Evolutionary conservation across 2,329 filamentous ascomycete species (phyloP), one percentile per base, ranked within the genome.

Genomic region (Colletotrichum agaves): DNA sequence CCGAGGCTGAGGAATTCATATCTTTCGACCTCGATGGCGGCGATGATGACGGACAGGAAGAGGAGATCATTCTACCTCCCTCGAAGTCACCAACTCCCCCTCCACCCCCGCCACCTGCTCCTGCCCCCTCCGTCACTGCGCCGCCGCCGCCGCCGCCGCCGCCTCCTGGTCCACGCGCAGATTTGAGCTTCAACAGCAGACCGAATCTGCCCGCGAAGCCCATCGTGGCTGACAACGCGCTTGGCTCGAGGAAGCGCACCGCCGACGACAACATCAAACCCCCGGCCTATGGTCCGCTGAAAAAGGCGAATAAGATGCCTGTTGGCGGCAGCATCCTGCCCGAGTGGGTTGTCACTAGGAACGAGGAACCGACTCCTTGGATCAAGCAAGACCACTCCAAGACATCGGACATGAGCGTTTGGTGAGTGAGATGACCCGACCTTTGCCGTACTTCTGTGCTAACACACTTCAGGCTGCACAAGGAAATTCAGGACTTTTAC

Each of bases 401-500:
- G 15, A 86, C 85, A 3, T 75, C 73, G 1, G 82, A 84, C 44
- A 84, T 86, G 79, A 85, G 82, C 55, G 84, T 85, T 33, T 87
- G 89, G 89, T 90, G 79, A 79, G 84, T 76, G 13, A 0, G 10
- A 5, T 13, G 17, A 10, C 12, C 27, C 12, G 33, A 13, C 8
- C 13, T 11, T 17, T 10, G 5, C 3, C 2, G 1, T 44, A 4
- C 11, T 8, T n/a, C 6, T 12, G 17, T 15, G 15, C 61, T 61
- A 43, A 69, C 21, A 13, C 15, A 15, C 21, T 11, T 21, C 35
- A 94, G 93, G 78, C 82, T 99, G 27, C 94, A 98, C 78, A 93
- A 94, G 74, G 96, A 99, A 78, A 90, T 98, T 47, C 82, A 92
- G 33, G 93, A 97, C 73, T 98, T 98, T 76, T 97, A 94, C 76